Percentiles rank a stretch among this genome's conserved stretches.
phyloP scores from a whole-genome alignment of 2,329 filamentous ascomycete species.

The Fusarium floridanum region DNA sequence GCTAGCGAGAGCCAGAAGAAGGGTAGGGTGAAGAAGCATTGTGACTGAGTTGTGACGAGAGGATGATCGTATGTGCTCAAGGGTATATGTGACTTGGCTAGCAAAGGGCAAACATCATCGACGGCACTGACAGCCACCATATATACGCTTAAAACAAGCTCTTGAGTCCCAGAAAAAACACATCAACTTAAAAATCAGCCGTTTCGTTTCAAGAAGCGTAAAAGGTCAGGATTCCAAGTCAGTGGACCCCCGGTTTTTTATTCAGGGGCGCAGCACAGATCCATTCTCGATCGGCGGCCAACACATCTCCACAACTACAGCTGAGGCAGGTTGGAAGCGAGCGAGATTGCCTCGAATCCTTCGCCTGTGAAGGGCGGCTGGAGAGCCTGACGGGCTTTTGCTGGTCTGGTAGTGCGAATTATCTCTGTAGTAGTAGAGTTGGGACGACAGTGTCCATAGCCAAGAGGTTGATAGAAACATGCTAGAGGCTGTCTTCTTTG shows the following conservation, averaged over 20 bases:
- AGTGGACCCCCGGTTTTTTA: background rate
- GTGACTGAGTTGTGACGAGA: background rate
- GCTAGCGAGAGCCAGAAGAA: background rate
- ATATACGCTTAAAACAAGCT: background rate
- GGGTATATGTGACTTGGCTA: background rate
- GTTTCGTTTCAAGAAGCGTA: background rate
- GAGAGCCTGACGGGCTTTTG: background rate
- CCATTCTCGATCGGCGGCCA: background rate
- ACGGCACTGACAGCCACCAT: background rate
- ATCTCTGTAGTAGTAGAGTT: background rate
- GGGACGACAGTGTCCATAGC: background rate
- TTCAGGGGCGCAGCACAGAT: background rate
- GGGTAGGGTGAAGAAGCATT: background rate
- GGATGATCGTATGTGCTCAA: background rate
- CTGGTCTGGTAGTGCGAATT: background rate
- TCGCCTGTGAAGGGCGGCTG: background rate
- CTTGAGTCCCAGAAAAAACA: background rate
- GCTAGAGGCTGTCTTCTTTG: background rate
- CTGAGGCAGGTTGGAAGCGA: background rate
- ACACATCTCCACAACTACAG: background rate
- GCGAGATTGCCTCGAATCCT: background rate
- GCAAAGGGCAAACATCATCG: background rate
- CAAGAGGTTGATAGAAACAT: background rate
- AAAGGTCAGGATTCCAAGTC: background rate
- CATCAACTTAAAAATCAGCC: background rate